These are phyloP conservation scores for Sonneratia caseolaris DNA, from an alignment of 345 rosid species.

Conservation along the genomic window DNA sequence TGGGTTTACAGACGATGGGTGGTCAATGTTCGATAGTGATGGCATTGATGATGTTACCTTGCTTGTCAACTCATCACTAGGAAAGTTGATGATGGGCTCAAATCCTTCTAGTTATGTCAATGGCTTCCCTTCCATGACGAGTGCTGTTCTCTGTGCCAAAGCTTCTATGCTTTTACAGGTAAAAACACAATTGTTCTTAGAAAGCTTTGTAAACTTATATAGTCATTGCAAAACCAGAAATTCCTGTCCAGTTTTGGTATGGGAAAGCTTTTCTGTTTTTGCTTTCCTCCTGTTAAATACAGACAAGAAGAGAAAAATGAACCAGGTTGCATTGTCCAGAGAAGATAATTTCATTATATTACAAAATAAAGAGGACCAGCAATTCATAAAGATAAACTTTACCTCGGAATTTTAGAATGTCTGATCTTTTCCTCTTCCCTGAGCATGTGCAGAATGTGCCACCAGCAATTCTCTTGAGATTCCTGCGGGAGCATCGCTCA, in stretches of 20 bases:
- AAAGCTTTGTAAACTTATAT: background rate
- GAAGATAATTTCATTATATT: too few species aligned
- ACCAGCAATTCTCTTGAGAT: slow-evolving; percentile 79
- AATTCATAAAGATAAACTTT: too few species aligned
- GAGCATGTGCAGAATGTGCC: slow-evolving; percentile 68
- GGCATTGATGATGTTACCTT: slow-evolving; percentile 90
- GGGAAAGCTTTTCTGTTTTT: too few species aligned
- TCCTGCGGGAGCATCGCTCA: slow-evolving; percentile 90
- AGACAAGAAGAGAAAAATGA: too few species aligned
- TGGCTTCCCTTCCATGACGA: slow-evolving; percentile 68
- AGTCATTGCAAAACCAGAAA: background rate
- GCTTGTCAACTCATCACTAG: slow-evolving; percentile 77
- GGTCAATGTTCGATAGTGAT: slow-evolving; percentile 90
- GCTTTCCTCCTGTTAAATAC: too few species aligned
- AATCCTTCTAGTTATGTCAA: slow-evolving; percentile 46
- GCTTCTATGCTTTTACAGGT: slow-evolving; percentile 98
- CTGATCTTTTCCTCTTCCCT: background rate
- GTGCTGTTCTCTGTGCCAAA: slow-evolving; percentile 76
- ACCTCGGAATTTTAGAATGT: too few species aligned
- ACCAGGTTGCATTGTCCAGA: too few species aligned
- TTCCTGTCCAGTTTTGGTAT: too few species aligned
- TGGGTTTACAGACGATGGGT: slow-evolving; percentile 89
- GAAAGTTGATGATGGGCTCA: slow-evolving; percentile 68
- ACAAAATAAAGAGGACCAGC: too few species aligned
- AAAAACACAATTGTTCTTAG: background rate